phyloP scores from a whole-genome alignment of 1,139 yeast genomes.

The Geotrichum citri-aurantii region DNA sequence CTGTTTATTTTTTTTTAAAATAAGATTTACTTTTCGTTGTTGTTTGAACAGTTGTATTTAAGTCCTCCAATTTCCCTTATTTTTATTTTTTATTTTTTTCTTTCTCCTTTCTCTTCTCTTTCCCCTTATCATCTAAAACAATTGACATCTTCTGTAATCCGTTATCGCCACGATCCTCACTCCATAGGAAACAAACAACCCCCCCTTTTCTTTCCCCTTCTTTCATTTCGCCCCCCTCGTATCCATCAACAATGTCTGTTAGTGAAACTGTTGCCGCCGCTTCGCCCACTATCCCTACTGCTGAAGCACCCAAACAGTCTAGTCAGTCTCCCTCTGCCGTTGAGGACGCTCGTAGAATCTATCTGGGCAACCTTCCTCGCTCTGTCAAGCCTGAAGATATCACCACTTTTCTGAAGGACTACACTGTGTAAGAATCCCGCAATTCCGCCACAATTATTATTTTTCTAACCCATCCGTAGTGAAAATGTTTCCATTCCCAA shows the following conservation, averaged over 20 bases:
- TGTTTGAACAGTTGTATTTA: not conserved
- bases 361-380: conserved; percentile 12
- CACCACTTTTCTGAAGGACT: conserved; percentile 15
- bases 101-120: not conserved
- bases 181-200: not conserved
- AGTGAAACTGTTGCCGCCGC: conserved; percentile 2
- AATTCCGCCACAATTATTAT: not conserved
- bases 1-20: not conserved
- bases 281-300: not conserved
- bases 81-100: not conserved
- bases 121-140: not conserved
- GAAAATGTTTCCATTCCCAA: conserved; percentile 21
- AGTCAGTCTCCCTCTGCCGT: conserved; percentile 6
- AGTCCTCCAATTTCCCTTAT: not conserved
- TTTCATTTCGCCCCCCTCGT: not conserved
- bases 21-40: not conserved
- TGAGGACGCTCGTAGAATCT: conserved; percentile 15
- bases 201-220: not conserved
- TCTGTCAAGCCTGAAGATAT: conserved; percentile 13
- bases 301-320: not conserved
- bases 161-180: not conserved
- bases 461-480: conserved; percentile 15
- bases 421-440: conserved; percentile 31
- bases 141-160: not conserved
- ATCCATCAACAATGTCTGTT: not conserved